Evolutionary conservation across 331 rosid genomes (phyloP).

Genomic region (Phaseolus coccineus): DNA sequence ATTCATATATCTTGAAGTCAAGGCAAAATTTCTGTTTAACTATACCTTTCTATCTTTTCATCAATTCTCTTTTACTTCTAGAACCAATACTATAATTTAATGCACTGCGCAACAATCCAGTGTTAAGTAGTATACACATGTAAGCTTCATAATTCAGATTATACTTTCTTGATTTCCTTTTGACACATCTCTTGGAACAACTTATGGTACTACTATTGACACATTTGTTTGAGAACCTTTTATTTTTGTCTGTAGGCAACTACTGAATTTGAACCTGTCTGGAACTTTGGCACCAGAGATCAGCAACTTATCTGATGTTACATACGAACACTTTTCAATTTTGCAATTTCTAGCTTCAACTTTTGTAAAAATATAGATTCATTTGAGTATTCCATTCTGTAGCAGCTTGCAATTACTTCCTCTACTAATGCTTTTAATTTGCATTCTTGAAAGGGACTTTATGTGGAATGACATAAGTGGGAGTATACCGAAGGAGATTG

Average conservation of each 20-base stretch:
- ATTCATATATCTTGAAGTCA: slow-evolving; percentile 12
- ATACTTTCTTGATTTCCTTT: background rate
- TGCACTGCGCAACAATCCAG: slow-evolving; percentile 14
- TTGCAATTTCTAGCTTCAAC: slow-evolving; percentile 27
- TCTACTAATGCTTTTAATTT: slow-evolving; percentile 44
- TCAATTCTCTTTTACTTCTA: slow-evolving; percentile 18
- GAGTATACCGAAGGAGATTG: slow-evolving; percentile 83
- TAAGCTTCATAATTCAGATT: slow-evolving; percentile 30
- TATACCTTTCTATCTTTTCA: background rate
- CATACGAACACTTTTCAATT: slow-evolving; percentile 16
- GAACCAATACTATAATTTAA: background rate
- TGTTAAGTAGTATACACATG: slow-evolving; percentile 14
- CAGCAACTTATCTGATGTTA: slow-evolving; percentile 58
- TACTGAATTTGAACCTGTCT: slow-evolving; percentile 60
- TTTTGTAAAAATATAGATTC: slow-evolving; percentile 27
- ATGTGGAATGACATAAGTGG: slow-evolving; percentile 93
- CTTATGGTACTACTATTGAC: slow-evolving; percentile 19
- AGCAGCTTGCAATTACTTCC: slow-evolving; percentile 27
- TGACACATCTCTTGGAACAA: slow-evolving; percentile 3
- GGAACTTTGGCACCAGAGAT: slow-evolving; percentile 83
- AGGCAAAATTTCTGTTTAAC: slow-evolving; percentile 21
- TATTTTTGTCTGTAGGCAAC: slow-evolving; percentile 65
- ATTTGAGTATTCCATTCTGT: slow-evolving; percentile 27
- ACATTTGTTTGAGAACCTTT: slow-evolving; percentile 17
- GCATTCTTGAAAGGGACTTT: slow-evolving; percentile 66